Base-by-base conservation (phyloP, 306 rosid genomes). In the Cucumis cinereus region DNA sequence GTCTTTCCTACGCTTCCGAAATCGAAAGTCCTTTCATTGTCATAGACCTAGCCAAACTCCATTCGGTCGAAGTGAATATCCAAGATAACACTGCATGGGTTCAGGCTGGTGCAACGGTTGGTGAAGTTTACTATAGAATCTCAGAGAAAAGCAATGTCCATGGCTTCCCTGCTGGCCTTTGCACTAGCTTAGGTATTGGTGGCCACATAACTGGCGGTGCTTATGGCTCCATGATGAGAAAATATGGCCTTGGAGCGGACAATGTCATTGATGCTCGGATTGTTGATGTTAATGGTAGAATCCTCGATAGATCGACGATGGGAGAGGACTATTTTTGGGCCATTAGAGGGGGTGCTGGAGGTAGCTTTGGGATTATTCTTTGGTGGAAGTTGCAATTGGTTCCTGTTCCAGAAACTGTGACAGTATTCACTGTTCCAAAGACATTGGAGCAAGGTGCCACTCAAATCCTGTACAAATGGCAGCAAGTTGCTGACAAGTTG, bases 141-240 rank as follows among this genome's bases (percentile, higher is more conserved):
- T 79, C 81, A 6, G 66, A 90, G 82, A 93, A 89, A 59, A 90
- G 97, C 75, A 23, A 59, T 10, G 82, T 79, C 28, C 96, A 83
- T 52, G 97, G 88, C 49, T 93, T 81, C 81, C 92, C 97, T 19
- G 97, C 92, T 0, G 96, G 98, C 12, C 86, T 93, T n/a, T 93
- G 89, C 80, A 69, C 97, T n/a, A 93, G 92, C 47, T 60, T 91
- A 52, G 97, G 98, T 14, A 73, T 93, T 15, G 98, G 98, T 1
- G 96, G 96, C 33, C 98, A 93, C 78, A 82, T 93, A n/a, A 90
- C 90, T 1, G 97, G 98, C 47, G 98, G 98, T 12, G 97, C 90
- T 12, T 91, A 89, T 40, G 96, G 98, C 8, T 6, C 89, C 68
- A 79, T 93, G 97, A 83, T 93, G 93, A 86, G 97, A 77, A 93